phyloP scores from a whole-genome alignment of 2,329 filamentous ascomycete genomes.

The Pleoardoris graminearum region DNA sequence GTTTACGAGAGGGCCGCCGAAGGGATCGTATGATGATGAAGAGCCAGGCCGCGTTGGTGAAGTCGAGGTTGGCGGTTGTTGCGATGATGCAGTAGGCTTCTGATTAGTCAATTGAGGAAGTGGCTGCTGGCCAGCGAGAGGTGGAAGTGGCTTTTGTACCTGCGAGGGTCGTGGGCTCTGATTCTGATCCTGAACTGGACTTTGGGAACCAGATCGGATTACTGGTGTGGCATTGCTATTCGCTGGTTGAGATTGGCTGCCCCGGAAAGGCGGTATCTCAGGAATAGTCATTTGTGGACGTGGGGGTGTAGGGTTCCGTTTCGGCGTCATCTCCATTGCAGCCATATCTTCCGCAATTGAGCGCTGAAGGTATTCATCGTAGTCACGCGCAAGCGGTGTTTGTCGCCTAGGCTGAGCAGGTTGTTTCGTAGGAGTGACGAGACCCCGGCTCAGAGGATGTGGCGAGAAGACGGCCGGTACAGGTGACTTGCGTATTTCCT shows the following conservation, averaged over 20 bases:
- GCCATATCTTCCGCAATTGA: conserved; percentile 48
- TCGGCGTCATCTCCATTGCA: conserved; percentile 44
- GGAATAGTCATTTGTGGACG: conserved; percentile 38
- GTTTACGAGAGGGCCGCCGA: conserved; percentile 27
- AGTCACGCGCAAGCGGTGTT: conserved; percentile 41
- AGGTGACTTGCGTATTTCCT: conserved; percentile 37
- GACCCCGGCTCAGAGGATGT: conserved; percentile 29
- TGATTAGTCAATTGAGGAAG: conserved; percentile 31
- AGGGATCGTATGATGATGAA: conserved; percentile 34
- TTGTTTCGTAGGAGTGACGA: conserved; percentile 39
- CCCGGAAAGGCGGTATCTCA: conserved; percentile 42
- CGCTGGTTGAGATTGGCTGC: conserved; percentile 20
- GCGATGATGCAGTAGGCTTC: conserved; percentile 29
- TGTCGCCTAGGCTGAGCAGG: conserved; percentile 39
- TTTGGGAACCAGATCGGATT: conserved; percentile 24
- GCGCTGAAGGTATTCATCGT: conserved; percentile 54
- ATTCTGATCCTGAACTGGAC: conserved; percentile 22
- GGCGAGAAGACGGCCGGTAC: conserved; percentile 39
- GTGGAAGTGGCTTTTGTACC: conserved; percentile 24
- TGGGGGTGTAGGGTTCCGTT: conserved; percentile 38
- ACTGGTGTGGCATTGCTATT: conserved; percentile 23
- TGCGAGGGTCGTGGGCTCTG: conserved; percentile 16
- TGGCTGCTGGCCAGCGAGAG: conserved; percentile 27
- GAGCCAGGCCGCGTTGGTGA: conserved; percentile 25
- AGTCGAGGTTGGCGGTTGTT: conserved; percentile 24